Percentiles rank a stretch among this genome's conserved stretches.
Conservation (phyloP, 148 eudicot genomes). For the Rhododendron henanense region DNA sequence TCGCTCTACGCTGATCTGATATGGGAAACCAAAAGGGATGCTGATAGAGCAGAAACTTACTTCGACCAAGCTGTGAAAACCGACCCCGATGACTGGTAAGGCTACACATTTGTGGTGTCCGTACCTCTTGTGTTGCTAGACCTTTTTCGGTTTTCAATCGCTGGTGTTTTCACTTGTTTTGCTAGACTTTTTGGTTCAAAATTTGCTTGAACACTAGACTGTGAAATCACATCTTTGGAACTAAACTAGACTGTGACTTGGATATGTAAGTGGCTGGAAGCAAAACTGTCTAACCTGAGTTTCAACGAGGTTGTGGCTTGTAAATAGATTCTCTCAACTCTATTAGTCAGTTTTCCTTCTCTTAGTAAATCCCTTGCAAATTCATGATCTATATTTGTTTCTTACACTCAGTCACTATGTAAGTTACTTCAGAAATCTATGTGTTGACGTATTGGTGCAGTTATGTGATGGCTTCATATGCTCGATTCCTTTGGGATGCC, state of each 20-base stretch:
- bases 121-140: not conserved
- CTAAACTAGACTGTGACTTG: not conserved
- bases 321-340: not conserved
- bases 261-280: not conserved
- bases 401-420: not conserved
- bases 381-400: not conserved
- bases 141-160: not conserved
- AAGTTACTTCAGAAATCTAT: not conserved
- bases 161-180: not conserved
- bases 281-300: not conserved
- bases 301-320: not conserved
- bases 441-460: slow-evolving; percentile 21
- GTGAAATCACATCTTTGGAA: not conserved
- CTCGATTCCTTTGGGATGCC: slow-evolving; percentile 54
- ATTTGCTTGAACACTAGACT: not conserved
- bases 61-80: slow-evolving; percentile 54
- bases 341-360: not conserved
- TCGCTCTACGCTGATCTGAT: slow-evolving; percentile 56
- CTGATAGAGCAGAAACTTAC: slow-evolving; percentile 44
- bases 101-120: not conserved
- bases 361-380: not conserved
- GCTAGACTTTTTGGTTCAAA: not conserved
- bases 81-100: slow-evolving; percentile 52
- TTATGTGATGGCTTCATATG: slow-evolving; percentile 54
- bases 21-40: slow-evolving; percentile 52